Percentiles rank a stretch among this genome's conserved stretches.
These are phyloP conservation scores for Globisporangium cystogenes DNA, from an alignment of 352 stramenopile species.

Conservation along the genomic window DNA sequence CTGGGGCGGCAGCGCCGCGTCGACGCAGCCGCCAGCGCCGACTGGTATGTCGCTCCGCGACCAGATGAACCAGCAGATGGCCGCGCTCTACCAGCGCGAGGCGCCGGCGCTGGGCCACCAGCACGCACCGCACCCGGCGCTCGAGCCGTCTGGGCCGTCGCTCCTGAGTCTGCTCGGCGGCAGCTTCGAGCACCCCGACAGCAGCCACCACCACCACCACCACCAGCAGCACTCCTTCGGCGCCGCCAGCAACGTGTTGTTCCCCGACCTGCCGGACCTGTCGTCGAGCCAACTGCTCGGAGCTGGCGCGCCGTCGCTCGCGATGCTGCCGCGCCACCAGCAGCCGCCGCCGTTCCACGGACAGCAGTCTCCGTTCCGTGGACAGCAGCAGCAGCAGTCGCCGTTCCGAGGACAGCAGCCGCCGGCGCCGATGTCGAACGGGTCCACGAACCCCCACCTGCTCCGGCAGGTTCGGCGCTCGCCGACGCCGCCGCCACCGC, in stretches of 20 bases:
- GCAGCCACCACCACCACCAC: slow-evolving; percentile 8
- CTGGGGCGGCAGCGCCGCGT: slow-evolving; percentile 1
- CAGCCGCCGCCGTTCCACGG: no score
- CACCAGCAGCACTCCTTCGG: slow-evolving; percentile 5
- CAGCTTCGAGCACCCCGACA: slow-evolving; percentile 9
- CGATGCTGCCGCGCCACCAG: slow-evolving; percentile 15
- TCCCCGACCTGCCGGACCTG: slow-evolving; percentile 7
- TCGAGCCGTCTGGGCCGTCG: slow-evolving; percentile 28
- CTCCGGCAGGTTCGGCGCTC: slow-evolving; percentile 22
- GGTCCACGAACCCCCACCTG: neutral
- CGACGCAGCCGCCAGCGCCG: slow-evolving; percentile 7
- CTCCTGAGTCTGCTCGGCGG: slow-evolving; percentile 27
- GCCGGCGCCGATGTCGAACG: neutral
- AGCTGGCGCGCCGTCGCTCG: slow-evolving; percentile 8
- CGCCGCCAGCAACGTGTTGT: slow-evolving; percentile 1
- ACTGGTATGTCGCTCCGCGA: slow-evolving; percentile 30
- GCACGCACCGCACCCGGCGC: slow-evolving; percentile 22
- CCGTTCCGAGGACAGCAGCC: neutral
- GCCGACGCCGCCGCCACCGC: slow-evolving; percentile 17
- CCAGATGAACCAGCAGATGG: slow-evolving; percentile 80
- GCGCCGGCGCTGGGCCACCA: slow-evolving; percentile 6
- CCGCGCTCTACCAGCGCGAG: slow-evolving; percentile 49
- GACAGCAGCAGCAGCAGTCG: neutral
- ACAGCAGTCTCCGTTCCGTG: neutral
- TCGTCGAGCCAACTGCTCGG: slow-evolving; percentile 5